phyloP scores from a whole-genome alignment of 495 filamentous ascomycete species.

The Sporormia fimetaria region DNA sequence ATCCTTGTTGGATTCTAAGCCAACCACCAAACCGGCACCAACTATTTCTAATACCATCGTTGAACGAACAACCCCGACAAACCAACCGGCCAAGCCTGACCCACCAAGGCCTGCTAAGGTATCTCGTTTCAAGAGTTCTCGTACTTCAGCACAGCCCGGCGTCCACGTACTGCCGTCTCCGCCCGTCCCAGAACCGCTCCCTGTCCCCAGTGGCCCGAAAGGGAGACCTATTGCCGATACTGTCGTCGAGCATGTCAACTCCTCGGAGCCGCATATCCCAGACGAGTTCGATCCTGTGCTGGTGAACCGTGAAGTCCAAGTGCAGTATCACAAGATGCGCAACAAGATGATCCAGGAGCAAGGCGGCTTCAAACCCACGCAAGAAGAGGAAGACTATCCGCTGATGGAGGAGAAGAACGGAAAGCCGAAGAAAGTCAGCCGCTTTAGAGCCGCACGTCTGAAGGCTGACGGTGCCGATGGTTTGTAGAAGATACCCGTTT shows the following conservation, averaged over 20 bases:
- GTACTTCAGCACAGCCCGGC: neutral
- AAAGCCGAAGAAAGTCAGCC: slow-evolving; percentile 60
- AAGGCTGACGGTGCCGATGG: slow-evolving; percentile 23
- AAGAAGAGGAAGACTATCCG: slow-evolving; percentile 50
- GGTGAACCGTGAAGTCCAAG: slow-evolving; percentile 62
- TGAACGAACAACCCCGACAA: slow-evolving; percentile 18
- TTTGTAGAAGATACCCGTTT: slow-evolving; percentile 5
- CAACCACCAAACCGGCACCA: neutral
- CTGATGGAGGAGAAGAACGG: slow-evolving; percentile 56
- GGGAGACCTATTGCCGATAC: slow-evolving; percentile 7
- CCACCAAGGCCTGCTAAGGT: slow-evolving; percentile 18
- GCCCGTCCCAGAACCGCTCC: slow-evolving; percentile 4
- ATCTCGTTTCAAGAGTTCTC: slow-evolving; percentile 29
- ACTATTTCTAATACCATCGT: slow-evolving; percentile 25
- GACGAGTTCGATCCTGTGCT: slow-evolving; percentile 65
- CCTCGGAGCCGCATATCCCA: slow-evolving; percentile 1
- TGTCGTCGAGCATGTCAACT: slow-evolving; percentile 4
- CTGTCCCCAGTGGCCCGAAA: slow-evolving; percentile 2
- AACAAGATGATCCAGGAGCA: slow-evolving; percentile 69
- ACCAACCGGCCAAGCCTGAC: slow-evolving; percentile 1
- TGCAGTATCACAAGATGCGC: slow-evolving; percentile 67
- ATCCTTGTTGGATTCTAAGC: neutral
- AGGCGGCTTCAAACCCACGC: slow-evolving; percentile 55
- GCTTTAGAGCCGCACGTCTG: slow-evolving; percentile 78
- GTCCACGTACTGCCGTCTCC: neutral